These are phyloP conservation scores for Zanthoxylum bungeanum DNA, from an alignment of 345 rosid genomes.

Conservation along the genomic window DNA sequence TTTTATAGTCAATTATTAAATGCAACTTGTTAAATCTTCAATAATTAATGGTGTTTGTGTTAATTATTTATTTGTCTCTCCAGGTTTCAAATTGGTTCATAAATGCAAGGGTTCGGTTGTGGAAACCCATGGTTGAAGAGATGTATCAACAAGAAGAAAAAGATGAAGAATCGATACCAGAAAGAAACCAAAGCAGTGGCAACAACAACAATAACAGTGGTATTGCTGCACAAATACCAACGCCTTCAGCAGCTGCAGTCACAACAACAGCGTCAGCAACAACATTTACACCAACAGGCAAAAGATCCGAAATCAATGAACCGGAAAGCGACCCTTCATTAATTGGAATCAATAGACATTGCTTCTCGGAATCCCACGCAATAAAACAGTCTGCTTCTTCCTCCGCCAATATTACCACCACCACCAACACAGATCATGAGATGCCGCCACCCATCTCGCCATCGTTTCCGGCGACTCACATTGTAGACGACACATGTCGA, in stretches of 20 bases:
- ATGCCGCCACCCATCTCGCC: conserved; percentile 30
- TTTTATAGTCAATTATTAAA: not conserved
- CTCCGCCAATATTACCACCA: conserved; percentile 16
- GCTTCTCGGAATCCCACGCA: conserved; percentile 51
- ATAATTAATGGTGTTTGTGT: not conserved
- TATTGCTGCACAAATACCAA: conserved; percentile 60
- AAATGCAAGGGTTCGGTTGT: conserved; percentile 95
- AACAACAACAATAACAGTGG: conserved; percentile 25
- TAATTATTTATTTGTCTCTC: not conserved
- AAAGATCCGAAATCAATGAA: conserved; percentile 62
- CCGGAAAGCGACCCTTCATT: conserved; percentile 71
- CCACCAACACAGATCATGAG: conserved; percentile 13
- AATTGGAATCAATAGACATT: conserved; percentile 39
- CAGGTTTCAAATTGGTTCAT: conserved; percentile 99
- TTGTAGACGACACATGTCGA: conserved; percentile 34
- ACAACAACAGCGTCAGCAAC: conserved; percentile 30
- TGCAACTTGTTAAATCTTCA: not conserved
- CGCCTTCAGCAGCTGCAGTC: conserved; percentile 31
- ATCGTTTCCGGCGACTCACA: conserved; percentile 25
- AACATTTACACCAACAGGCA: conserved; percentile 42
- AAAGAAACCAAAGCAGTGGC: conserved; percentile 27
- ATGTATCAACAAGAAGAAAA: conserved; percentile 92
- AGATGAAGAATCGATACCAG: conserved; percentile 42
- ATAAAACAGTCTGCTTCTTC: conserved; percentile 26
- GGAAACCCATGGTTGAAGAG: conserved; percentile 99